Evolutionary conservation across 1,139 yeast species (phyloP).

Genomic region (Kodamaea sp.): DNA sequence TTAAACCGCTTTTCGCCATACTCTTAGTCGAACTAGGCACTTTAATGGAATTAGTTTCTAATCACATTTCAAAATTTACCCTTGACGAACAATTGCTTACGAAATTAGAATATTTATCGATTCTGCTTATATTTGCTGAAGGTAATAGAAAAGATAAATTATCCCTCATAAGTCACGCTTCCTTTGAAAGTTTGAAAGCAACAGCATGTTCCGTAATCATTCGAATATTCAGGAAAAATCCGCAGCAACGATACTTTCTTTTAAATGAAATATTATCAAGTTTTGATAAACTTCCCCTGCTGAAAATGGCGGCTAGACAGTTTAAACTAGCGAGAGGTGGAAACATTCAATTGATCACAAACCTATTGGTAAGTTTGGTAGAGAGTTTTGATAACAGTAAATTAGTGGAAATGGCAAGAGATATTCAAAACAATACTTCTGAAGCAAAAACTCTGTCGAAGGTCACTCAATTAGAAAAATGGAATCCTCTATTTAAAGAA

Average conservation of each 20-base stretch:
- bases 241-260: slow-evolving; percentile 56
- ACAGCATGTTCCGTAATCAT: slow-evolving; percentile 37
- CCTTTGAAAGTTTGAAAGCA: slow-evolving; percentile 31
- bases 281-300: slow-evolving; percentile 45
- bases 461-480: not conserved
- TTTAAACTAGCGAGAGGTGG: slow-evolving; percentile 42
- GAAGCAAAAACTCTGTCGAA: not conserved
- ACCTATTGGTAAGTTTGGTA: slow-evolving; percentile 42
- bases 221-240: slow-evolving; percentile 41
- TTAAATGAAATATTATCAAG: slow-evolving; percentile 56
- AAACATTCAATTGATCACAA: slow-evolving; percentile 46
- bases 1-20: not conserved
- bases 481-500: not conserved
- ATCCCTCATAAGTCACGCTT: slow-evolving; percentile 7
- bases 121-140: slow-evolving; percentile 34
- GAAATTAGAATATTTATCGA: slow-evolving; percentile 47
- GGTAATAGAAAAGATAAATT: slow-evolving; percentile 19
- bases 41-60: slow-evolving; percentile 6
- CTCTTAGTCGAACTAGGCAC: slow-evolving; percentile 6
- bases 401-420: not conserved
- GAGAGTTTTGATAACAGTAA: slow-evolving; percentile 31
- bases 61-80: slow-evolving; percentile 17
- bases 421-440: not conserved
- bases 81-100: slow-evolving; percentile 48
- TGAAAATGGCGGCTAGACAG: slow-evolving; percentile 41